Evolutionary conservation across 1,284 basidiomycete genomes (phyloP).

Genomic region (Leccinum huronense): DNA sequence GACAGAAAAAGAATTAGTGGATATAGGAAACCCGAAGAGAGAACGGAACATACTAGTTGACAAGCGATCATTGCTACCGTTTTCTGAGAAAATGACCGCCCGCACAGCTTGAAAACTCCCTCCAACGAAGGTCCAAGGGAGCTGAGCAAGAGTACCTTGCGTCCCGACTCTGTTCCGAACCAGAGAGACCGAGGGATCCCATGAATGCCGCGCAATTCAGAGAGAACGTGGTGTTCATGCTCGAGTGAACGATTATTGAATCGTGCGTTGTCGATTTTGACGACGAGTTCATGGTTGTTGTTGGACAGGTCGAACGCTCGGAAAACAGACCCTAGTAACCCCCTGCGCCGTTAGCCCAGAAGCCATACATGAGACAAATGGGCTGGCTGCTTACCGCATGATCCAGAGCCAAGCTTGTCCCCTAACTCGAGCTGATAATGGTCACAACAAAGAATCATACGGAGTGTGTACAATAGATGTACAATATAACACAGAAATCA

Average conservation of each 20-base stretch:
- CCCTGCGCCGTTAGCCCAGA: neutral
- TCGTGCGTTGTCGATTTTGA: neutral
- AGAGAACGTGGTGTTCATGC: neutral
- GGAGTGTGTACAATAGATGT: too few relatives aligned
- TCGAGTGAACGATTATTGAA: neutral
- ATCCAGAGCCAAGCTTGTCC: neutral
- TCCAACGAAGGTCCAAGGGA: neutral
- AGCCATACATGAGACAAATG: neutral
- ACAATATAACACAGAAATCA: too few relatives aligned
- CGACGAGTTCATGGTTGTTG: neutral
- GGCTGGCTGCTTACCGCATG: neutral
- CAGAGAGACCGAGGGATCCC: neutral
- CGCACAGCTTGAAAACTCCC: neutral
- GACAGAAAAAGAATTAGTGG: neutral
- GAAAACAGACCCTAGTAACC: neutral
- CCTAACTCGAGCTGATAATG: neutral
- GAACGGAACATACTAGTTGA: neutral
- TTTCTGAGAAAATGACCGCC: neutral
- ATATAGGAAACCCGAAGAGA: neutral
- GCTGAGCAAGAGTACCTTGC: neutral
- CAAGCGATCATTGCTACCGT: neutral
- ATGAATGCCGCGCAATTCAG: neutral
- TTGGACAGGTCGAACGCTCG: neutral
- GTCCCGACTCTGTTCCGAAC: neutral
- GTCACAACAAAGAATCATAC: neutral